Evolutionary conservation across 495 filamentous ascomycete species (phyloP).

Genomic region (Penicillium cataractarum): DNA sequence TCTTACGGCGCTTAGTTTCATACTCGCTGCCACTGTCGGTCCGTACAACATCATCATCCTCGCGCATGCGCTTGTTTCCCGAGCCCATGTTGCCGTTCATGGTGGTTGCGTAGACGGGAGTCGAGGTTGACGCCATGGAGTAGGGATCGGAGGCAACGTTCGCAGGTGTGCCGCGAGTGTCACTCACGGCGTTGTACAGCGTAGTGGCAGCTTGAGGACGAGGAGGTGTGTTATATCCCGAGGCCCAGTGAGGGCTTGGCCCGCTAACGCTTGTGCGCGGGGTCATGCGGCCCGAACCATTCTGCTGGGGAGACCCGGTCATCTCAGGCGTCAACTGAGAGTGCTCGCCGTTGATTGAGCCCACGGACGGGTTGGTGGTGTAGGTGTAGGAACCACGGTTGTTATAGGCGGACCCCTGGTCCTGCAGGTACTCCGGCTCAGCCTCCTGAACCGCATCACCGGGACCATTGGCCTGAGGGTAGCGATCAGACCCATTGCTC

Average conservation of each 20-base stretch:
- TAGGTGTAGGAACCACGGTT: constrained; percentile 77
- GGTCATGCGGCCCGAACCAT: constrained; percentile 83
- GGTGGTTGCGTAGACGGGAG: constrained; percentile 56
- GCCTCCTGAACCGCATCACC: constrained; percentile 78
- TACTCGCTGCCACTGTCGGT: constrained; percentile 68
- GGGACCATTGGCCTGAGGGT: constrained; percentile 57
- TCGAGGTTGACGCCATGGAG: constrained; percentile 56
- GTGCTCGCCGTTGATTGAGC: constrained; percentile 71
- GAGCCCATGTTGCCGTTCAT: constrained; percentile 70
- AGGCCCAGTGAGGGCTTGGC: constrained; percentile 71
- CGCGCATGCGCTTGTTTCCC: constrained; percentile 75
- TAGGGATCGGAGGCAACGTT: constrained; percentile 78
- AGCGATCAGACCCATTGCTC: constrained; percentile 54
- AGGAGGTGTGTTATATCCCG: constrained; percentile 82
- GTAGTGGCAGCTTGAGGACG: constrained; percentile 72
- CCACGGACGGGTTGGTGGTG: constrained; percentile 63
- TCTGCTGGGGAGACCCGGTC: constrained; percentile 86
- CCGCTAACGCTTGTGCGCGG: constrained; percentile 71
- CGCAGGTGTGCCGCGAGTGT: constrained; percentile 67
- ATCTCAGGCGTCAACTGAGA: constrained; percentile 84
- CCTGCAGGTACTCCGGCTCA: constrained; percentile 82
- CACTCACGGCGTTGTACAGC: constrained; percentile 88
- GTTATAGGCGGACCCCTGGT: constrained; percentile 63
- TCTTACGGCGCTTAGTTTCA: constrained; percentile 83
- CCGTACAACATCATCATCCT: constrained; percentile 73